Evolutionary conservation across 2,329 filamentous ascomycete species (phyloP).

Genomic region (Aspergillus sp.): DNA sequence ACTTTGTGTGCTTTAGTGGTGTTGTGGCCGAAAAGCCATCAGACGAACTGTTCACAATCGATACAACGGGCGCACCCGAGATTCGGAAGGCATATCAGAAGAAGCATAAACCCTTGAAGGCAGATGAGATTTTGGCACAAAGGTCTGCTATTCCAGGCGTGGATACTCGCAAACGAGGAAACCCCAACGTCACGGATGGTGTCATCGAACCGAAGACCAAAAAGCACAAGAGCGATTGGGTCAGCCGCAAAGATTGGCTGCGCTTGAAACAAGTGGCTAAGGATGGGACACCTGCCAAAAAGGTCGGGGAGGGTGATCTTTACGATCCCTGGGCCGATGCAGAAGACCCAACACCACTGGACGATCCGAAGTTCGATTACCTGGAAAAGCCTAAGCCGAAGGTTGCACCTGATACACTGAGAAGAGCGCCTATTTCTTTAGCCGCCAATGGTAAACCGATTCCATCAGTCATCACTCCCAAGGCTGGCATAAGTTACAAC

Average conservation of each 20-base stretch:
- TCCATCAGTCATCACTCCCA: conserved; percentile 72
- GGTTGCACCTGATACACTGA: conserved; percentile 70
- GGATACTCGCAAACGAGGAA: conserved; percentile 69
- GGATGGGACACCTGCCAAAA: conserved; percentile 47
- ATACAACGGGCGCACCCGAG: conserved; percentile 65
- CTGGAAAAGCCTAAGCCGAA: conserved; percentile 61
- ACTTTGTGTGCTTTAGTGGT: conserved; percentile 54
- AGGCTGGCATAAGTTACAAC: conserved; percentile 87
- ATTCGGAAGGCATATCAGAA: conserved; percentile 63
- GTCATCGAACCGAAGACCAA: conserved; percentile 65
- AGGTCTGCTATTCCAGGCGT: conserved; percentile 80
- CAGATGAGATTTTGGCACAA: conserved; percentile 83
- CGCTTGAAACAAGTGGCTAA: conserved; percentile 76
- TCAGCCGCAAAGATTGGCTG: conserved; percentile 78
- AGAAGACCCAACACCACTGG: conserved; percentile 33
- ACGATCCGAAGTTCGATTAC: conserved; percentile 58
- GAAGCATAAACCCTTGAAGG: conserved; percentile 73
- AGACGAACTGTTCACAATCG: conserved; percentile 78
- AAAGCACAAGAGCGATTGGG: conserved; percentile 69
- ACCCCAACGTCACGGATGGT: conserved; percentile 67
- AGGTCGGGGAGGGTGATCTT: conserved; percentile 52
- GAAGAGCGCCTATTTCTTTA: conserved; percentile 72
- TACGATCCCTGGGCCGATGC: conserved; percentile 76
- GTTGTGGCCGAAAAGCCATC: conserved; percentile 78
- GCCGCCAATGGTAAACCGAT: conserved; percentile 75